Conservation (phyloP, 345 rosid genomes). For the Carallia pectinifolia region DNA sequence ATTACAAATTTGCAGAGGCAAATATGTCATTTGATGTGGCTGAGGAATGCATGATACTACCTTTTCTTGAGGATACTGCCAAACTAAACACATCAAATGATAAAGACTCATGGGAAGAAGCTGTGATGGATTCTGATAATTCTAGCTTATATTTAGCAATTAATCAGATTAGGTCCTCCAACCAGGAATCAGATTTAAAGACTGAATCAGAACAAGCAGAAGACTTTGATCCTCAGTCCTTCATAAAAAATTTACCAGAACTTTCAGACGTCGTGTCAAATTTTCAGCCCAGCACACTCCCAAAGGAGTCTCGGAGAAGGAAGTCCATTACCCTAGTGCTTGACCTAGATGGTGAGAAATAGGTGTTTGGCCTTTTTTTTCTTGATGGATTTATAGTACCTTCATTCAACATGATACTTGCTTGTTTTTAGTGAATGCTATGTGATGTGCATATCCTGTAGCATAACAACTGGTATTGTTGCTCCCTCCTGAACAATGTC, state of each 20-base stretch:
- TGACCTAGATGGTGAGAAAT: constrained; percentile 86
- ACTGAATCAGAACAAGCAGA: constrained; percentile 54
- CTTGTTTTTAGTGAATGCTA: too few species aligned
- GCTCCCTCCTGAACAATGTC: background rate
- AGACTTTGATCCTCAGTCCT: constrained; percentile 76
- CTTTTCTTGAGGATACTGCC: constrained; percentile 66
- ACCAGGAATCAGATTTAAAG: constrained; percentile 45
- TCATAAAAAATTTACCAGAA: constrained; percentile 75
- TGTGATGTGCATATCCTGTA: too few species aligned
- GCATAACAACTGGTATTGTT: background rate
- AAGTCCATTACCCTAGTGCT: constrained; percentile 78
- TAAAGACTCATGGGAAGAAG: constrained; percentile 47
- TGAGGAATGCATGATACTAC: constrained; percentile 74
- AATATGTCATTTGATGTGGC: constrained; percentile 53
- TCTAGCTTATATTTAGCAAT: constrained; percentile 56
- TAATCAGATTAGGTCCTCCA: constrained; percentile 53
- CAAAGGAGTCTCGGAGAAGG: constrained; percentile 48
- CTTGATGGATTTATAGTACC: background rate
- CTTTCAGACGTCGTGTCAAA: constrained; percentile 68
- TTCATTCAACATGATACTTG: too few species aligned
- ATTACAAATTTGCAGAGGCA: constrained; percentile 57
- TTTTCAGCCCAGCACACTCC: constrained; percentile 41
- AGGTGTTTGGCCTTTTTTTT: background rate
- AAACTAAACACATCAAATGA: constrained; percentile 44
- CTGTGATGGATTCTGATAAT: constrained; percentile 36